Evolutionary conservation across 495 filamentous ascomycete species (phyloP).

Genomic region (Podospora tetraspora): DNA sequence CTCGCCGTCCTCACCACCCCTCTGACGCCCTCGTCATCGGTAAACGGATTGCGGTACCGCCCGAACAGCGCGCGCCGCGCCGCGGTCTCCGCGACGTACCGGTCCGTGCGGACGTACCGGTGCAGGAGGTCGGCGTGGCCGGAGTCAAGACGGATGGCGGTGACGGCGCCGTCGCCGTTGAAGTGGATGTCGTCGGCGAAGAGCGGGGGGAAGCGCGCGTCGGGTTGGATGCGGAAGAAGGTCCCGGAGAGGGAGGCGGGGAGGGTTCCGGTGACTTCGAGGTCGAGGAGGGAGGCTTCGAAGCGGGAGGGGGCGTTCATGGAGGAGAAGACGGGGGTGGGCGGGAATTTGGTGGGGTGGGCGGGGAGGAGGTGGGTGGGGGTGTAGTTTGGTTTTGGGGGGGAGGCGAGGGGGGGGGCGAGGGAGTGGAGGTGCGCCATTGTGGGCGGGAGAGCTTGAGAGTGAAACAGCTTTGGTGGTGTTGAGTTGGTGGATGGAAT

Average conservation of each 20-base stretch:
- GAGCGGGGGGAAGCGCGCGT: slow-evolving; percentile 47
- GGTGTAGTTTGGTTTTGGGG: slow-evolving; percentile 23
- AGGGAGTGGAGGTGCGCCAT: slow-evolving; percentile 9
- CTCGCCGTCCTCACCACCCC: slow-evolving; percentile 46
- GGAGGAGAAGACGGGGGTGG: slow-evolving; percentile 41
- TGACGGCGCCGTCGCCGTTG: slow-evolving; percentile 43
- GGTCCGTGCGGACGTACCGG: slow-evolving; percentile 50
- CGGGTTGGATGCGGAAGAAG: slow-evolving; percentile 51
- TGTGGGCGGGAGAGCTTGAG: not conserved
- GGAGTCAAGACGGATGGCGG: slow-evolving; percentile 47
- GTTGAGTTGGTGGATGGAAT: not conserved
- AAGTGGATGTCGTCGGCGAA: slow-evolving; percentile 52
- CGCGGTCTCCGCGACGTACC: slow-evolving; percentile 38
- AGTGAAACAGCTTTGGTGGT: not conserved
- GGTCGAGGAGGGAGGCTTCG: slow-evolving; percentile 44
- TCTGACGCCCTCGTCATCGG: slow-evolving; percentile 46
- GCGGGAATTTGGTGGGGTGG: slow-evolving; percentile 42
- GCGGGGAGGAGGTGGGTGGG: slow-evolving; percentile 29
- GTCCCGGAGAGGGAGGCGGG: slow-evolving; percentile 48
- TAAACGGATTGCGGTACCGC: slow-evolving; percentile 51
- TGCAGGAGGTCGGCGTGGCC: slow-evolving; percentile 49
- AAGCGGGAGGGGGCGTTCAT: slow-evolving; percentile 46
- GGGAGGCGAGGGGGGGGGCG: not conserved
- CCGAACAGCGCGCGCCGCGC: slow-evolving; percentile 43
- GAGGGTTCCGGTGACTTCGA: slow-evolving; percentile 46